Conservation (phyloP, 2,329 filamentous ascomycete species). For the Phyllosticta ampelicida region DNA sequence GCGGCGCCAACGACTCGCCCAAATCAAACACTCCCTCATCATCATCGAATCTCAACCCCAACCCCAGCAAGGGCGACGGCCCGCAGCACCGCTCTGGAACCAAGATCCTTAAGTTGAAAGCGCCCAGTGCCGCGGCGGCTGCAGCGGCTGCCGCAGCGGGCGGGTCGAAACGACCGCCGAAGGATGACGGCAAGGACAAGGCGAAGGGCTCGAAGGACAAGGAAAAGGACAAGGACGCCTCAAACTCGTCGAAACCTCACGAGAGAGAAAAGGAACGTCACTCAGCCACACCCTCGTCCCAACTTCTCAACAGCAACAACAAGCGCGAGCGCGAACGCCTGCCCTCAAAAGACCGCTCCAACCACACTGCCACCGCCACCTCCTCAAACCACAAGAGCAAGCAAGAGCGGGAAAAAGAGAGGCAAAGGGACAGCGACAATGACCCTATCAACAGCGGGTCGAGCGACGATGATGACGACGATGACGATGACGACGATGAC, state of each 20-base stretch:
- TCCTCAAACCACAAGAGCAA: not conserved
- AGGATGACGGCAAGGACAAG: not conserved
- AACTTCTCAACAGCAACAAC: not conserved
- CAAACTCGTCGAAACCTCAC: no score
- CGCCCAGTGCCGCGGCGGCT: not conserved
- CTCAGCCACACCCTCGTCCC: no score
- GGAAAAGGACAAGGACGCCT: not conserved
- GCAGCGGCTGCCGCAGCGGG: not conserved
- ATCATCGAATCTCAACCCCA: slow-evolving; percentile 20
- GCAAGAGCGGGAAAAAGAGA: not conserved
- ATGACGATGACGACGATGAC: no score
- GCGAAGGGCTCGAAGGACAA: not conserved
- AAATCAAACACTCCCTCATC: not conserved
- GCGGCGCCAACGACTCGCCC: not conserved
- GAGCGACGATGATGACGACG: no score
- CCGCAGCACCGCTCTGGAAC: slow-evolving; percentile 20
- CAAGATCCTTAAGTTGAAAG: slow-evolving; percentile 14
- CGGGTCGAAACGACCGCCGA: slow-evolving; percentile 6
- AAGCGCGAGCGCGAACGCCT: slow-evolving; percentile 22
- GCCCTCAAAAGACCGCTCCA: no score
- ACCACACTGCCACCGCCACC: no score
- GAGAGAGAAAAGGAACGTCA: not conserved
- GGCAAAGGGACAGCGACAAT: no score
- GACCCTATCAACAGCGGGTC: no score
- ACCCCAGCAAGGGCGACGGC: slow-evolving; percentile 20